Conservation (phyloP, 805 yeast genomes). For the Dipodascopsis tothii region DNA sequence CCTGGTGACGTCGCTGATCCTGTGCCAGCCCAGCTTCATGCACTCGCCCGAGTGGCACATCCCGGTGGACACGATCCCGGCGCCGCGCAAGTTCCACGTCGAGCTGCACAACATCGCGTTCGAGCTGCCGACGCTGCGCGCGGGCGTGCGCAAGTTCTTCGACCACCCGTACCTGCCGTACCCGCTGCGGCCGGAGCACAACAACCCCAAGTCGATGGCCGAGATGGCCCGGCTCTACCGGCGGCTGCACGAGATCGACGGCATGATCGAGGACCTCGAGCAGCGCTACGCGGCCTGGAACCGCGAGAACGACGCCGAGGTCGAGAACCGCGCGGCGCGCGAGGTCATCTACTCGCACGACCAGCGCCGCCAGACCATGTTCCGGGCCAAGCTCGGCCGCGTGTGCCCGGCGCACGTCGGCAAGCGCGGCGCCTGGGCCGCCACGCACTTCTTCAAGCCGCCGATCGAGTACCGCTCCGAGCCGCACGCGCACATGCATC, state of each 20-base stretch:
- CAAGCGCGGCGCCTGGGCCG: slow-evolving; percentile 4
- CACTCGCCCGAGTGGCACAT: slow-evolving; percentile 11
- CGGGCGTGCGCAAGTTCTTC: slow-evolving; percentile 1
- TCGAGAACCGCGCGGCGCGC: slow-evolving; percentile 1
- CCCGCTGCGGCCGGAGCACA: slow-evolving; percentile 2
- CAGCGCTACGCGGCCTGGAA: slow-evolving; percentile 4
- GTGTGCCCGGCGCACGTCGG: slow-evolving; percentile 1
- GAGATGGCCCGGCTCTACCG: slow-evolving; percentile 1
- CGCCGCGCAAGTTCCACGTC: background rate
- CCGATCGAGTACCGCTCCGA: slow-evolving; percentile 2
- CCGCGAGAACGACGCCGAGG: background rate
- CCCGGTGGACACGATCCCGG: slow-evolving; percentile 11
- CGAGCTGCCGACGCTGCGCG: slow-evolving; percentile 7
- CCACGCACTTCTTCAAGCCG: slow-evolving; percentile 13
- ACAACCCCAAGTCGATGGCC: slow-evolving; percentile 1
- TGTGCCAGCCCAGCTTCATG: slow-evolving; percentile 7
- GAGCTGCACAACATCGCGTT: slow-evolving; percentile 3
- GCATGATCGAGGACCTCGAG: background rate
- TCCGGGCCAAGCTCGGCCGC: too few species aligned
- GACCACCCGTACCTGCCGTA: background rate
- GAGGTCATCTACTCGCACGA: background rate
- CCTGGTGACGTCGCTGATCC: slow-evolving; percentile 1
- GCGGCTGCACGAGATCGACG: too few species aligned
- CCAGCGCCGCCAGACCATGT: background rate
- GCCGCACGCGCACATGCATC: too few species aligned